These are phyloP conservation scores for Helicostylum pulchrum DNA, from an alignment of 192 early-diverging fungal species.

Conservation along the genomic window DNA sequence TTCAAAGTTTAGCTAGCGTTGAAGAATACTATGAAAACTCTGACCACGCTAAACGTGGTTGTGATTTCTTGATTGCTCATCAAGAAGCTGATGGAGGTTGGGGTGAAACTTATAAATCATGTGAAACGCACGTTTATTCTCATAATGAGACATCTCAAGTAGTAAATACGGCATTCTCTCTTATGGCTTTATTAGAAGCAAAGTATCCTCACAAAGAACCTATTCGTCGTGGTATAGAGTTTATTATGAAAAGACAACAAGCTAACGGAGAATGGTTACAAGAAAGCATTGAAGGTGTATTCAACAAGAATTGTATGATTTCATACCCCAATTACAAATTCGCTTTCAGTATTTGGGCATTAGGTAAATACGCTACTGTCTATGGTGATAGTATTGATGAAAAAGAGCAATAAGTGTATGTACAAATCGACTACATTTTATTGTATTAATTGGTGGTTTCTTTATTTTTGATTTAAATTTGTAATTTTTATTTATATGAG, in stretches of 20 bases:
- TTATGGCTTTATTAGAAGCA: slow-evolving; percentile 88
- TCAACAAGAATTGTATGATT: slow-evolving; percentile 87
- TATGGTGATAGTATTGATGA: slow-evolving; percentile 52
- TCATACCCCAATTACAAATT: slow-evolving; percentile 96
- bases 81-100: slow-evolving; percentile 94
- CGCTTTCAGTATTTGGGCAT: slow-evolving; percentile 88
- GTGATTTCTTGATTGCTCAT: slow-evolving; percentile 87
- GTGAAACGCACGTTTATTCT: slow-evolving; percentile 63
- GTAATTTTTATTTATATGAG: too few species aligned
- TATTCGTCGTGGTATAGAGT: slow-evolving; percentile 63
- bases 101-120: slow-evolving; percentile 94
- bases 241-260: slow-evolving; percentile 85
- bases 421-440: not conserved
- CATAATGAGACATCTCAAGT: slow-evolving; percentile 81
- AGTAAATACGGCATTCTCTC: slow-evolving; percentile 85
- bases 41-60: slow-evolving; percentile 63
- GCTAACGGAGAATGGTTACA: slow-evolving; percentile 94
- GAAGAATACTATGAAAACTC: slow-evolving; percentile 79
- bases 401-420: not conserved
- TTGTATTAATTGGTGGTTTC: not conserved
- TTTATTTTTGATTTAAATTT: not conserved
- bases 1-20: slow-evolving; percentile 78
- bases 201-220: slow-evolving; percentile 71
- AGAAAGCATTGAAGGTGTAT: slow-evolving; percentile 97
- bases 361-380: slow-evolving; percentile 75